phyloP scores from a whole-genome alignment of 176 grass and related monocot species.

The Secale cereale region DNA sequence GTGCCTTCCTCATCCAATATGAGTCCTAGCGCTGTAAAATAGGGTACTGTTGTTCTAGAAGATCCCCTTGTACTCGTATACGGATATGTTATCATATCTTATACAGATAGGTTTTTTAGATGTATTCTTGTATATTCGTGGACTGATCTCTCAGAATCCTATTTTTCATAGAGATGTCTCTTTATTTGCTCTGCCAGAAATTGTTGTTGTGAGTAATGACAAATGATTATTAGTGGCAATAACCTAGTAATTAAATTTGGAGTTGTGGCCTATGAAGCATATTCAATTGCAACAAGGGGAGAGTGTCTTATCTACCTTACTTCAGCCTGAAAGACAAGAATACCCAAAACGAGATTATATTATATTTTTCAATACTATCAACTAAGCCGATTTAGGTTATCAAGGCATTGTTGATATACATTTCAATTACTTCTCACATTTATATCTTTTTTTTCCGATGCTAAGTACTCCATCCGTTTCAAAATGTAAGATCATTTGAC shows the following conservation, averaged over 20 bases:
- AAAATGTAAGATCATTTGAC: no score
- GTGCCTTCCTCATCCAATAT: background rate
- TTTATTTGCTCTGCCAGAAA: background rate
- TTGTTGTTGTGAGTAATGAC: background rate
- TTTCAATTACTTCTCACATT: background rate
- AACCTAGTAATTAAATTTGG: background rate
- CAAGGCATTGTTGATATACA: background rate
- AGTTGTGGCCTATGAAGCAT: conserved; percentile 15
- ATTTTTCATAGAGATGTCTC: background rate
- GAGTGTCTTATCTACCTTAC: conserved; percentile 21
- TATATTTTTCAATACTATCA: background rate
- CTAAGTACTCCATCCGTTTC: background rate
- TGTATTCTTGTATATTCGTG: background rate
- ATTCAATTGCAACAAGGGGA: conserved; percentile 14
- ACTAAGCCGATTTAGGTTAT: background rate
- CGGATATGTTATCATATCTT: no score
- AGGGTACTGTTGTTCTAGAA: background rate
- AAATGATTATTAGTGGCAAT: background rate
- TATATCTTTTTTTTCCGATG: conserved; percentile 1
- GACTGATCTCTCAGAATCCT: background rate
- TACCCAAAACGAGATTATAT: background rate
- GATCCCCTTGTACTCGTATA: background rate
- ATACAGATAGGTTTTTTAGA: background rate
- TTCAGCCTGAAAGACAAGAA: conserved; percentile 17
- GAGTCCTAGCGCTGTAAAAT: background rate